Evolutionary conservation across 257 asterid genomes (phyloP).

Genomic region (Prunella vulgaris): DNA sequence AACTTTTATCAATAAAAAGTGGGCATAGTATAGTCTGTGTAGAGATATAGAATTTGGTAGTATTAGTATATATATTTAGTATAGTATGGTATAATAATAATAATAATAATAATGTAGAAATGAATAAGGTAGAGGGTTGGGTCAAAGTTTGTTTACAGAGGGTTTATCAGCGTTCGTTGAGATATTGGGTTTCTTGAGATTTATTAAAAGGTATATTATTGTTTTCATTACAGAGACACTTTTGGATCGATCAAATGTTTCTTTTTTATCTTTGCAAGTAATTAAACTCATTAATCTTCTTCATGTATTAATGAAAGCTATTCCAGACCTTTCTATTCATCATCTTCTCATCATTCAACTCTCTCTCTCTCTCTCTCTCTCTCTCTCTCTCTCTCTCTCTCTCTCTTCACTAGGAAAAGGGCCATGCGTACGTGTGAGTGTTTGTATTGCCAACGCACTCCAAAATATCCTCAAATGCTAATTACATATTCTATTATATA

Average conservation of each 20-base stretch:
- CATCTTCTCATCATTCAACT: background rate
- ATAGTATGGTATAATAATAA: no score
- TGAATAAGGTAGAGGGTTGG: slow-evolving; percentile 38
- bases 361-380: no score
- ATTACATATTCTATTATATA: no score
- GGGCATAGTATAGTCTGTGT: no score
- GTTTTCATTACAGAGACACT: slow-evolving; percentile 53
- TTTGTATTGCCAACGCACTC: background rate
- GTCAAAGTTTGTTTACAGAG: slow-evolving; percentile 61
- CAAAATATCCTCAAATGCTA: no score
- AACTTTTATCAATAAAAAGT: no score
- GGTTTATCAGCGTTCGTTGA: slow-evolving; percentile 62
- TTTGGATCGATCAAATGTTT: slow-evolving; percentile 20
- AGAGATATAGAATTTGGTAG: no score
- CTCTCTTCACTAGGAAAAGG: background rate
- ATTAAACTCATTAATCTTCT: no score
- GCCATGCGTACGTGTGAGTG: background rate
- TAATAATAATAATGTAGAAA: background rate
- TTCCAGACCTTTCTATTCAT: slow-evolving; percentile 30
- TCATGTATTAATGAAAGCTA: no score
- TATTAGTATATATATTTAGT: background rate
- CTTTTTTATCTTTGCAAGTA: slow-evolving; percentile 28
- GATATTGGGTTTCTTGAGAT: slow-evolving; percentile 41
- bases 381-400: background rate
- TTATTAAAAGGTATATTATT: slow-evolving; percentile 38